Percentiles rank a stretch among this genome's conserved stretches.
phyloP scores from a whole-genome alignment of 2,329 filamentous ascomycete genomes.

The Fusarium clavum region DNA sequence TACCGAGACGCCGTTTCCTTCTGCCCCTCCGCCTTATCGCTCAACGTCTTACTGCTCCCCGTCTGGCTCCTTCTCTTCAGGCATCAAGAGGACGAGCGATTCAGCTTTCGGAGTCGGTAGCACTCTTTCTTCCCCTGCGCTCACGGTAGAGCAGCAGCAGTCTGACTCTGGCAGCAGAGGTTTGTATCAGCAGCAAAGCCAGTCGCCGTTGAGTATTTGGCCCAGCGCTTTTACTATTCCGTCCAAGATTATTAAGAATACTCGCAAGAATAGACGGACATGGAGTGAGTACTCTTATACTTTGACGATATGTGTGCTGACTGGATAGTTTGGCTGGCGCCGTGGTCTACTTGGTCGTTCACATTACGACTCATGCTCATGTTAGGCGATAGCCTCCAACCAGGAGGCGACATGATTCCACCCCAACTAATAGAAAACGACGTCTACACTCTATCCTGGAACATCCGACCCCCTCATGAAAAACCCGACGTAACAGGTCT shows the following conservation, averaged over 20 bases:
- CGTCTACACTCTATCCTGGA: slow-evolving; percentile 47
- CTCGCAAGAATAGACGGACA: slow-evolving; percentile 46
- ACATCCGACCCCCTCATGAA: slow-evolving; percentile 22
- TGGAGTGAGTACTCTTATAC: slow-evolving; percentile 50
- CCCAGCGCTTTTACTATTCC: slow-evolving; percentile 47
- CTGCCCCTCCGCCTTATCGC: slow-evolving; percentile 33
- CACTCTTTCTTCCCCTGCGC: slow-evolving; percentile 34
- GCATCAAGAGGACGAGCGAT: slow-evolving; percentile 28
- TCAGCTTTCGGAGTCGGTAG: slow-evolving; percentile 31
- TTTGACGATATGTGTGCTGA: neutral
- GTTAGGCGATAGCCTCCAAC: slow-evolving; percentile 48
- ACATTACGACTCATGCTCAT: slow-evolving; percentile 49
- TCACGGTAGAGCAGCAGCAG: slow-evolving; percentile 23
- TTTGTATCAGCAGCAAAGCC: slow-evolving; percentile 4
- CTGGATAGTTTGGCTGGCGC: slow-evolving; percentile 47
- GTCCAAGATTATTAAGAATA: slow-evolving; percentile 47
- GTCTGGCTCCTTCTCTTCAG: neutral
- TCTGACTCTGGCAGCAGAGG: slow-evolving; percentile 9
- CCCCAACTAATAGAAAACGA: slow-evolving; percentile 45
- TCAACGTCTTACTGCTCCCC: slow-evolving; percentile 27
- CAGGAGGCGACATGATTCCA: slow-evolving; percentile 36
- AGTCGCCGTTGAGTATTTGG: slow-evolving; percentile 44
- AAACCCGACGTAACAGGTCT: slow-evolving; percentile 49
- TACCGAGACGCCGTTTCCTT: neutral
- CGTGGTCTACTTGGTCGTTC: slow-evolving; percentile 52